Percentiles rank a stretch among this genome's conserved stretches.
These are phyloP conservation scores for Proliferodiscus dingleyae DNA, from an alignment of 2,329 filamentous ascomycete species.

Conservation along the genomic window DNA sequence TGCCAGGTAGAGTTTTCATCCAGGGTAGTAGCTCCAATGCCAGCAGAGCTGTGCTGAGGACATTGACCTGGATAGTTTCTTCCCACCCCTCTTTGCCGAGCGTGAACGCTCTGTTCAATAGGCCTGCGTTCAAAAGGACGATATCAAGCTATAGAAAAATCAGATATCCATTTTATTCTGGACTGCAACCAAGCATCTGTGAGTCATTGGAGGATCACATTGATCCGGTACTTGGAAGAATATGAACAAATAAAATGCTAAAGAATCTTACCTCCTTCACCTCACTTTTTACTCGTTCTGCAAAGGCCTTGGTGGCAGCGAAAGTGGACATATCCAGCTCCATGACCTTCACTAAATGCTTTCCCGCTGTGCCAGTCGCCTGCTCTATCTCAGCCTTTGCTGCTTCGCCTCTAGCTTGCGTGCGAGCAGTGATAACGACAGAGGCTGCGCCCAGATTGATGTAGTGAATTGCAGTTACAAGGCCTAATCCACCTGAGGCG, in stretches of 20 bases:
- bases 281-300: slow-evolving; percentile 19
- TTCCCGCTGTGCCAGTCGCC: slow-evolving; percentile 16
- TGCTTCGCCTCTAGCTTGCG: slow-evolving; percentile 32
- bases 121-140: slow-evolving; percentile 30
- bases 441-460: slow-evolving; percentile 36
- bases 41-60: slow-evolving; percentile 50
- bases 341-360: slow-evolving; percentile 20
- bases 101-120: slow-evolving; percentile 15
- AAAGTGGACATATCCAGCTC: slow-evolving; percentile 27
- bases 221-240: no score
- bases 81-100: slow-evolving; percentile 41
- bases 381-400: slow-evolving; percentile 36
- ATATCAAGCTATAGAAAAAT: slow-evolving; percentile 18
- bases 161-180: no score
- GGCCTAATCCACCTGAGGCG: slow-evolving; percentile 37
- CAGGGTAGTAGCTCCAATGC: slow-evolving; percentile 47
- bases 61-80: slow-evolving; percentile 52
- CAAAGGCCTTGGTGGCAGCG: slow-evolving; percentile 19
- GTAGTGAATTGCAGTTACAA: slow-evolving; percentile 37
- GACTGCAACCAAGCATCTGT: no score
- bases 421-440: slow-evolving; percentile 38
- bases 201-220: no score
- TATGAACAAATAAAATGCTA: no score
- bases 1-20: slow-evolving; percentile 34
- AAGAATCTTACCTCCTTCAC: slow-evolving; percentile 10